Base-by-base conservation (phyloP, 495 filamentous ascomycete species). In the Penicillium canariense region DNA sequence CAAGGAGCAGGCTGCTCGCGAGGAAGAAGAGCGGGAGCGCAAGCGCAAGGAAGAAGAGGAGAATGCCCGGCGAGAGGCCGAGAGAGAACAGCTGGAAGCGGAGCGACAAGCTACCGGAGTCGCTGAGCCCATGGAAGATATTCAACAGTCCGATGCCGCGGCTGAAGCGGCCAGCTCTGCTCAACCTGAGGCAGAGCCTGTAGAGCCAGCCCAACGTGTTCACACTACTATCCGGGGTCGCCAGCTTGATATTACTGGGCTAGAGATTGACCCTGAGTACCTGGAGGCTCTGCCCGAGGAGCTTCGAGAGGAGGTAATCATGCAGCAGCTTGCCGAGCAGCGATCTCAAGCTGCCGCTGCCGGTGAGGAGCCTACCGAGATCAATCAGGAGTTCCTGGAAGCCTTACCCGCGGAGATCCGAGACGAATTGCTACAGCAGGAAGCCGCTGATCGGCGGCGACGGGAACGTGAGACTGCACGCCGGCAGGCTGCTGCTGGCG, bases 221-320 rank as follows among this genome's bases (percentile, higher is more conserved):
- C 81, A 80, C 44, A 92, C 88, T 6, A 92, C 82, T 1, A 89
- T 99, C 48, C 83, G 91, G 58, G 91, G 91, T 25, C 85, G 86
- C 42, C 82, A 89, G 48, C 76, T 96, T 42, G 93, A 99, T 65
- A 93, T 99, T 50, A 97, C 94, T 4, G 87, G 84, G 23, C 81
- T 99, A 59, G 91, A 91, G 53, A 97, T 99, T 53, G 94, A 99
- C 62, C 82, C 88, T 12, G 91, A 91, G 35, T 99, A 96, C 68
- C 81, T 99, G 3, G 90, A 94, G 50, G 95, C 91, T 32, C 77
- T 99, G 15, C 94, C 94, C 0, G 94, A 99, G 54, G 94, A 97
- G 35, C 83, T 97, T 45, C 82, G 94, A 25, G 93, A 97, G 68
- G 94, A 99, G 65, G 94, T 97, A 25, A 87, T 99, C 34, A 90